Evolutionary conservation across 495 filamentous ascomycete genomes (phyloP), one percentile per base, ranked within the genome.

Genomic region (Annulohypoxylon moriforme): DNA sequence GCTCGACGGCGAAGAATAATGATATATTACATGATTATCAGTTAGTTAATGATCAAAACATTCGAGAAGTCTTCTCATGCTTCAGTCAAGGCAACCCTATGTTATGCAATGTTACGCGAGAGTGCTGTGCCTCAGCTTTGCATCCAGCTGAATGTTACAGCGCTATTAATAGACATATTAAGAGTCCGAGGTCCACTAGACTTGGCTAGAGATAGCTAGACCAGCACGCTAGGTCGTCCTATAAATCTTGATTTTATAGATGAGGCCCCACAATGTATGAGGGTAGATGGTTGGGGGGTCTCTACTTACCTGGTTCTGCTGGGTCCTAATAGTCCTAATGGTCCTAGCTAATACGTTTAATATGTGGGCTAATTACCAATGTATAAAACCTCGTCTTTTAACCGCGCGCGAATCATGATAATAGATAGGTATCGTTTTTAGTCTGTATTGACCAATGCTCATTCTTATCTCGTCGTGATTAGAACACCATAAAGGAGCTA

Each of bases 81-180:
- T 20, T 33, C 27, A 29, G 29, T n/a, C n/a, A 55, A 13, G 49
- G 49, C 49, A 53, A 11, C 22, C 46, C 18, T 49, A 49, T 49
- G 20, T 20, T 49, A 25, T 49, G 46, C 46, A 25, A 25, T 49
- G 46, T 49, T 24, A 49, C 20, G 22, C 46, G 46, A 20, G 25
- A 20, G 46, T 31, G 47, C 47, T 52, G 47, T 29, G 47, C 47
- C 47, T 52, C 47, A 52, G 13, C 22, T 52, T n/a, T 52, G 47
- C 50, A 55, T 55, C 4, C 7, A 55, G 50, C 50, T 55, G 50
- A 33, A 55, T 31, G 50, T 34, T 18, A 34, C 50, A 20, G 29
- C 29, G 16, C 50, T 55, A 34, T 55, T 55, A 55, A 55, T 55
- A 55, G 50, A 33, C 14, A 7, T 0, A 20, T 8, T 20, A 50